Evolutionary conservation across 345 rosid genomes (phyloP).

Genomic region (Adansonia digitata): DNA sequence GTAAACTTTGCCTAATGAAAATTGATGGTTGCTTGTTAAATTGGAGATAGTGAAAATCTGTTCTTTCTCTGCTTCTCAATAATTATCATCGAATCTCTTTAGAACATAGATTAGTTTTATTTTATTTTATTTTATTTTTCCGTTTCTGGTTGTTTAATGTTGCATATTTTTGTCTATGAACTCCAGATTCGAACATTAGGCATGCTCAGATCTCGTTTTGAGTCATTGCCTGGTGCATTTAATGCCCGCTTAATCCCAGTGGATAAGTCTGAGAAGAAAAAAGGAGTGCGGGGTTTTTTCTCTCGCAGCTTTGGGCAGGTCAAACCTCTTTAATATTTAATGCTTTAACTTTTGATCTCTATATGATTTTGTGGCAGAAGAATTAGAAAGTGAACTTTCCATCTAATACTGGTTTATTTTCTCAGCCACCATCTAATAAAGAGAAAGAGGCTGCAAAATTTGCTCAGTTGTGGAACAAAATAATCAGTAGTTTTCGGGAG

Average conservation of each 20-base stretch:
- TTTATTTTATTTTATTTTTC: neutral
- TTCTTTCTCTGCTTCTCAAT: neutral
- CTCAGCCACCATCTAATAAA: conserved; percentile 55
- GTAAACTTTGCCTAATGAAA: neutral
- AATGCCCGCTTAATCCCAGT: conserved; percentile 75
- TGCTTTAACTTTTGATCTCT: neutral
- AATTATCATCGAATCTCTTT: neutral
- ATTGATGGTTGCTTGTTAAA: neutral
- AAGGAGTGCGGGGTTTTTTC: conserved; percentile 62
- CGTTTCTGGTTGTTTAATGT: neutral
- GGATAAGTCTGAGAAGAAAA: conserved; percentile 60
- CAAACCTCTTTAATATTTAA: conserved; percentile 4
- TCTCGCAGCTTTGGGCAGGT: conserved; percentile 59
- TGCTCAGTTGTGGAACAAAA: conserved; percentile 98
- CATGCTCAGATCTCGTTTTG: conserved; percentile 96
- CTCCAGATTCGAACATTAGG: conserved; percentile 93
- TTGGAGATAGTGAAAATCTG: neutral
- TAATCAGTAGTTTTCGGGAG: conserved; percentile 90
- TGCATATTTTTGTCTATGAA: conserved; percentile 11
- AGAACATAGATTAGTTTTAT: neutral
- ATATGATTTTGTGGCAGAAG: neutral
- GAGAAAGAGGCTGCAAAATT: conserved; percentile 86
- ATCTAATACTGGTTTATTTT: conserved; percentile 9
- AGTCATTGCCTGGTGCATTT: conserved; percentile 85
- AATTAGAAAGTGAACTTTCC: neutral